phyloP scores from a whole-genome alignment of 805 yeast species.

The Wickerhamomyces kurtzmanii region DNA sequence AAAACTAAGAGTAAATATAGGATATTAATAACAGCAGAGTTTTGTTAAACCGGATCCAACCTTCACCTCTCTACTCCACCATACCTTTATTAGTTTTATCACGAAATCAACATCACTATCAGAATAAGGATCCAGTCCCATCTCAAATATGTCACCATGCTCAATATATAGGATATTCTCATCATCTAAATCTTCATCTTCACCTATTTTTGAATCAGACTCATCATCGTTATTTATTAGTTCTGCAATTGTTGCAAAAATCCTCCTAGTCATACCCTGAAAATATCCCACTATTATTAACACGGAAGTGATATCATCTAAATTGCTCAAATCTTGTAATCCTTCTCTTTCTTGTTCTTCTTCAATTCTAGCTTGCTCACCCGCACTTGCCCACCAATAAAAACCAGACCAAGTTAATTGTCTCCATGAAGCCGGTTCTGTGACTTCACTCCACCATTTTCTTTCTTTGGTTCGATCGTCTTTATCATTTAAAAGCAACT shows the following conservation, averaged over 20 bases:
- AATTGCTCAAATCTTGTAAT: conserved; percentile 8
- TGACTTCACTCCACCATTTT: conserved; percentile 35
- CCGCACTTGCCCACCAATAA: conserved; percentile 86
- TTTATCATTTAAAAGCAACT: too few relatives aligned
- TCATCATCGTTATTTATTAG: conserved; percentile 22
- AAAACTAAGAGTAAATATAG: too few relatives aligned
- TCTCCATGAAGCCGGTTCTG: conserved; percentile 43
- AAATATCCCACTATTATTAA: conserved; percentile 37
- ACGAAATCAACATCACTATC: conserved; percentile 34
- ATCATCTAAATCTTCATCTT: conserved; percentile 3
- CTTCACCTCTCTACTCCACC: conserved; percentile 36
- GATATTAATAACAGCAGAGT: conserved; percentile 20
- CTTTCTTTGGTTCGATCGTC: conserved; percentile 2
- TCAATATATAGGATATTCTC: conserved; percentile 20
- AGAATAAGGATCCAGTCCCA: conserved; percentile 52
- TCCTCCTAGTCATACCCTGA: conserved; percentile 34
- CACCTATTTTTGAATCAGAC: conserved; percentile 3
- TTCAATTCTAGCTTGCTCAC: conserved; percentile 37
- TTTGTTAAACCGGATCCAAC: conserved; percentile 26
- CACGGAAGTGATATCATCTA: conserved; percentile 14
- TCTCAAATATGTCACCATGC: conserved; percentile 36
- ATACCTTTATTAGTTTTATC: conserved; percentile 26
- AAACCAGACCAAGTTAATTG: conserved; percentile 61
- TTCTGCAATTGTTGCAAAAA: conserved; percentile 28
- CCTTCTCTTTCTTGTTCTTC: conserved; percentile 31